Percentiles rank a stretch among this genome's conserved stretches.
Conservation (phyloP, 140 eudicot genomes). For the Erigeron philadelphicus region DNA sequence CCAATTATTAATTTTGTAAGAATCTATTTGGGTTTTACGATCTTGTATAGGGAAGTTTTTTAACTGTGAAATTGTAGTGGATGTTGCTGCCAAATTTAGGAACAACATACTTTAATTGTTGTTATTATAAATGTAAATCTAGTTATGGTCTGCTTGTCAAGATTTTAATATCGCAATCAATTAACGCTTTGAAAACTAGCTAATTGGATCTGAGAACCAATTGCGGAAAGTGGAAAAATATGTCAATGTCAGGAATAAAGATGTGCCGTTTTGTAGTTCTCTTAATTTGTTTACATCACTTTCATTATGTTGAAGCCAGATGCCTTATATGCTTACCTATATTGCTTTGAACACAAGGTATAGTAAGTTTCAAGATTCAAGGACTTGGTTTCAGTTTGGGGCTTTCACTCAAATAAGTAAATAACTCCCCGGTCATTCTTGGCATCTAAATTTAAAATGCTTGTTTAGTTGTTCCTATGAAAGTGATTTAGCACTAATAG, state of each 20-base stretch:
- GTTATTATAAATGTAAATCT: neutral
- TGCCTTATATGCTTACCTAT: neutral
- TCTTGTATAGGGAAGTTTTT: neutral
- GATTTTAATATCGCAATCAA: constrained; percentile 5
- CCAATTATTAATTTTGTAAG: neutral
- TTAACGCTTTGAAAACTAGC: neutral
- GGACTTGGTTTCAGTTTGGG: neutral
- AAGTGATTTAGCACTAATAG: neutral
- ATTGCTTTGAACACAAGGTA: neutral
- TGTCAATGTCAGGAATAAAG: neutral
- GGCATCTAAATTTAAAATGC: neutral
- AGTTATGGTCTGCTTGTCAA: neutral
- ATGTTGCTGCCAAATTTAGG: neutral
- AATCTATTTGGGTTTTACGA: neutral
- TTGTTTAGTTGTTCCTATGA: neutral
- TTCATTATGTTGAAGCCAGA: neutral
- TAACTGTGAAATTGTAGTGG: neutral
- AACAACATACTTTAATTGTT: neutral
- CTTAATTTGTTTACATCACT: neutral
- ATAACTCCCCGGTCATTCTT: neutral
- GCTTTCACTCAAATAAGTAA: neutral
- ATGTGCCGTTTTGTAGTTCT: constrained; percentile 7
- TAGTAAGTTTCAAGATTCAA: neutral
- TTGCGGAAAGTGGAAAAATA: constrained; percentile 16
- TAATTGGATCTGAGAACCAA: neutral